Percentiles rank a stretch among this genome's conserved stretches.
Conservation (phyloP, 176 grass and related monocot genomes). For the Triticum timopheevii region DNA sequence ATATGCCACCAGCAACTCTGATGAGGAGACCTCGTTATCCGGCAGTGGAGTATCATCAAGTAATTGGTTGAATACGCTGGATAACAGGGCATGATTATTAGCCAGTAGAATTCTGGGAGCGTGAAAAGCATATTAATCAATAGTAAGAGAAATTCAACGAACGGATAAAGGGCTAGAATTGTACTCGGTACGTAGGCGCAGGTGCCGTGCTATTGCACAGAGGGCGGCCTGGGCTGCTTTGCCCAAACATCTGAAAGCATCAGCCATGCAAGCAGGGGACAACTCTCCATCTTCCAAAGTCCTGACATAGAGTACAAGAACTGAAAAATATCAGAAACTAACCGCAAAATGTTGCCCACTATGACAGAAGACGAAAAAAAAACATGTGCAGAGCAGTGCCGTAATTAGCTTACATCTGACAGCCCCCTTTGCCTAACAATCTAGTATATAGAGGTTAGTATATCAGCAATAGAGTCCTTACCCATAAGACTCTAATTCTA, state of each 20-base stretch:
- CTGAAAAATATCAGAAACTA: background rate
- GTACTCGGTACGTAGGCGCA: constrained; percentile 70
- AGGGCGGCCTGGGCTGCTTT: constrained; percentile 65
- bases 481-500: too few species aligned
- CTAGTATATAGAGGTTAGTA: background rate
- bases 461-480: too few species aligned
- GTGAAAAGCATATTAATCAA: background rate
- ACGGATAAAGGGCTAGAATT: background rate
- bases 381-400: background rate
- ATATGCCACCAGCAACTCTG: constrained; percentile 57
- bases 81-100: constrained; percentile 6
- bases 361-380: background rate
- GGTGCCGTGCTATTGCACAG: constrained; percentile 66
- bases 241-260: constrained; percentile 73
- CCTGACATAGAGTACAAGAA: constrained; percentile 32
- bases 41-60: constrained; percentile 77
- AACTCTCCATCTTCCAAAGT: constrained; percentile 62
- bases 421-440: background rate
- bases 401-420: background rate
- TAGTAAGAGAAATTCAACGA: background rate
- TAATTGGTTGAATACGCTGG: constrained; percentile 70
- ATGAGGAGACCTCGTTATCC: constrained; percentile 58
- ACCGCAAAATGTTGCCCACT: background rate
- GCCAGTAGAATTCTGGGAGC: constrained; percentile 8
- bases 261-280: constrained; percentile 70